Conservation (phyloP, 78 protist genomes). For the Emiliania huxleyi region DNA sequence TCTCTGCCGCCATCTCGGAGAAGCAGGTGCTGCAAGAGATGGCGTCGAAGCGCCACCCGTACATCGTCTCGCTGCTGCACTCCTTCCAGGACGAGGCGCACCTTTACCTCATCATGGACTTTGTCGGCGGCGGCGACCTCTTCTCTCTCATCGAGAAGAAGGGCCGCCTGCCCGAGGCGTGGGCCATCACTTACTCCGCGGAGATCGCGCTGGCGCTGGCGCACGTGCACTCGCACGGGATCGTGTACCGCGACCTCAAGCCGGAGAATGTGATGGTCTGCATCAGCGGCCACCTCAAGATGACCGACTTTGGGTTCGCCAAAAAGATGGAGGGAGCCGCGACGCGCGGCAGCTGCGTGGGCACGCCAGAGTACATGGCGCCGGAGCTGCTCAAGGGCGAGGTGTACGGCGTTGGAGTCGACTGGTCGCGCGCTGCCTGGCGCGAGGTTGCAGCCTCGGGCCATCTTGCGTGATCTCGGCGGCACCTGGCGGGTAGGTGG, state of each 20-base stretch:
- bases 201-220: neutral
- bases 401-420: neutral
- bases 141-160: neutral
- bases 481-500: neutral
- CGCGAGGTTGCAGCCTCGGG: no score
- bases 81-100: neutral
- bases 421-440: neutral
- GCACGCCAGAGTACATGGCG: neutral
- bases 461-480: no score
- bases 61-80: neutral
- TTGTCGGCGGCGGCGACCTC: constrained; percentile 10
- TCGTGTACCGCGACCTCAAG: constrained; percentile 11
- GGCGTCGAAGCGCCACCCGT: neutral
- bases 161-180: neutral
- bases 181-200: neutral
- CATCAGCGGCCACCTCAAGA: neutral
- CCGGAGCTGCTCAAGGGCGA: neutral
- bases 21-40: neutral
- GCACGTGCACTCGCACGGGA: neutral
- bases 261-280: neutral
- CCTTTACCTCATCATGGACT: neutral
- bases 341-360: neutral
- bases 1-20: neutral
- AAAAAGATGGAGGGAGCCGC: neutral
- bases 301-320: neutral